Conservation (phyloP, 2,329 filamentous ascomycete species). For the Colletotrichum lini region DNA sequence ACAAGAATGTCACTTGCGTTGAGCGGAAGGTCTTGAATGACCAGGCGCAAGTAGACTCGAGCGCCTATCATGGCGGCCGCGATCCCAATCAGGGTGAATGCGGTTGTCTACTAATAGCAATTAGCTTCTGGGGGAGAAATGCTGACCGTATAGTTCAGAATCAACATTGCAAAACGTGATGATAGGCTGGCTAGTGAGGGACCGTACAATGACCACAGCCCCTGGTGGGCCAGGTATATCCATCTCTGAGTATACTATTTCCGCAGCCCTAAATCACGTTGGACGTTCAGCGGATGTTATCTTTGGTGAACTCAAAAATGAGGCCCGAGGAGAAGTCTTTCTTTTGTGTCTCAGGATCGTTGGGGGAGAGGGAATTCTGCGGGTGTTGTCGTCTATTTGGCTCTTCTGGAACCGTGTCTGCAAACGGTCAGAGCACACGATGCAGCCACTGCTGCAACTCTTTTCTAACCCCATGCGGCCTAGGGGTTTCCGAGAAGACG, state of each 20-base stretch:
- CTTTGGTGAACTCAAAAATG: not conserved
- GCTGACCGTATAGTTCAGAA: too few relatives aligned
- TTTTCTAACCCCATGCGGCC: too few relatives aligned
- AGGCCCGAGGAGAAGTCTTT: too few relatives aligned
- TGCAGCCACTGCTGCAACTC: too few relatives aligned
- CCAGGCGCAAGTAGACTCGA: constrained; percentile 4
- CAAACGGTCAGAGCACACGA: too few relatives aligned
- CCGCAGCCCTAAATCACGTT: not conserved
- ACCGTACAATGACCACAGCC: constrained; percentile 4
- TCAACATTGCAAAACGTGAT: too few relatives aligned
- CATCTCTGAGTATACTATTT: not conserved
- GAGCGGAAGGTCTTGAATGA: not conserved
- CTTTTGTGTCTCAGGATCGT: too few relatives aligned
- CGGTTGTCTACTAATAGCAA: not conserved
- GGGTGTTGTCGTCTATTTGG: too few relatives aligned
- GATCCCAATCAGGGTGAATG: not conserved
- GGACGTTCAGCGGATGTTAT: not conserved
- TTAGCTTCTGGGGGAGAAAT: not conserved
- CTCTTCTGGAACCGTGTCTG: too few relatives aligned
- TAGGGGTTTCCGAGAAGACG: too few relatives aligned
- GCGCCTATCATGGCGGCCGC: constrained; percentile 2
- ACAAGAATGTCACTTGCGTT: constrained; percentile 7
- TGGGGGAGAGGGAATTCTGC: too few relatives aligned
- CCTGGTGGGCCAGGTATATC: not conserved
- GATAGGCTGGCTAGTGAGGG: too few relatives aligned